A percentile compares a stretch with the other conserved stretches of the same genome.
Conservation (phyloP, 225 moss, liverwort and hornwort genomes). For the Polytrichum commune region DNA sequence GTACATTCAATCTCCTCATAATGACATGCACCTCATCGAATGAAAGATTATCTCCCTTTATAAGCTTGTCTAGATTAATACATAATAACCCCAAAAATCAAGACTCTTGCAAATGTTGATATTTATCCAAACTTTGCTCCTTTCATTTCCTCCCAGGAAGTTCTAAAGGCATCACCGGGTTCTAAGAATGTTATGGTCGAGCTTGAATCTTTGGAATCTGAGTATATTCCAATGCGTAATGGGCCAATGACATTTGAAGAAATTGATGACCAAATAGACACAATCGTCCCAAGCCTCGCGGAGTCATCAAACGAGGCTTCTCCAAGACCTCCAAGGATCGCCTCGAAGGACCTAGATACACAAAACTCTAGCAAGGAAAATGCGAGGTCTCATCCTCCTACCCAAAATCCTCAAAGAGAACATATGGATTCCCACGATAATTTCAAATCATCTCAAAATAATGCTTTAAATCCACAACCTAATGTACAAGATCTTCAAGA, state of each 20-base stretch:
- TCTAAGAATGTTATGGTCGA: constrained; percentile 11
- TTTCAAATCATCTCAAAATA: not conserved
- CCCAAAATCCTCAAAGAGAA: not conserved
- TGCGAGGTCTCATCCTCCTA: not conserved
- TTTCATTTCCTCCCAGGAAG: constrained; percentile 17
- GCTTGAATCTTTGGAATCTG: constrained; percentile 12
- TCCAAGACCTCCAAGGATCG: too few species aligned
- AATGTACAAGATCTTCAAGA: not conserved
- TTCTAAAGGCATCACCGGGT: constrained; percentile 16
- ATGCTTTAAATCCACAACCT: not conserved
- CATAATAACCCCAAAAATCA: too few species aligned
- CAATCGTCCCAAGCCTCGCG: not conserved
- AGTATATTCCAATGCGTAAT: constrained; percentile 35
- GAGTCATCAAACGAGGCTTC: too few species aligned
- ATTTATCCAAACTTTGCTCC: too few species aligned
- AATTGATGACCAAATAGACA: constrained; percentile 9
- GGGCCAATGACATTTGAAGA: constrained; percentile 45
- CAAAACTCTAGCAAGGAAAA: too few species aligned
- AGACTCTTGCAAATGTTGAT: too few species aligned
- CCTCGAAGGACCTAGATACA: too few species aligned
- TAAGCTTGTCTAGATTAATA: too few species aligned
- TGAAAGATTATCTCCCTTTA: too few species aligned
- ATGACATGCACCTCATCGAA: too few species aligned
- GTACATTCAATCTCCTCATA: too few species aligned
- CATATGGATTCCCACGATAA: not conserved